phyloP scores from a whole-genome alignment of 345 rosid species.

The Toxicodendron radicans region DNA sequence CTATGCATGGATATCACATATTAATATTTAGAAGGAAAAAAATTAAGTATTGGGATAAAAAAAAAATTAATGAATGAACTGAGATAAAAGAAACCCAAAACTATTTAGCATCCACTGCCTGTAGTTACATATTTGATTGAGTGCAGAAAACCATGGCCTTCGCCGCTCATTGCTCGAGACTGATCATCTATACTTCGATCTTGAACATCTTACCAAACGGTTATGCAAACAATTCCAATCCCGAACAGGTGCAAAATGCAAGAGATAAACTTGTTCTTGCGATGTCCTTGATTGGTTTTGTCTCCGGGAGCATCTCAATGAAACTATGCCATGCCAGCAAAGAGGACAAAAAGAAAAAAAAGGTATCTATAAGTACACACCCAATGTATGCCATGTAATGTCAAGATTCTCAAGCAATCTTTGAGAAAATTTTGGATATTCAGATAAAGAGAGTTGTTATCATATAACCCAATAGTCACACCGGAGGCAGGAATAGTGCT shows the following conservation, averaged over 20 bases:
- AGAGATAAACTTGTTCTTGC: slow-evolving; percentile 75
- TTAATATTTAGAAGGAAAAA: slow-evolving; percentile 24
- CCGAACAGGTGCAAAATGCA: slow-evolving; percentile 50
- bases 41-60: not conserved
- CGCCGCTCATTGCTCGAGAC: slow-evolving; percentile 45
- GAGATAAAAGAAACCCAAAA: not conserved
- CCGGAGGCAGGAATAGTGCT: too few relatives aligned
- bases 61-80: too few relatives aligned
- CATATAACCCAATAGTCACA: too few relatives aligned
- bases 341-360: too few relatives aligned
- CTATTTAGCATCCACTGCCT: slow-evolving; percentile 58
- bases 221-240: too few relatives aligned
- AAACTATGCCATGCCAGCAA: slow-evolving; percentile 81
- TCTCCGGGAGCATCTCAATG: slow-evolving; percentile 66
- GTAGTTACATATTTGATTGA: slow-evolving; percentile 69
- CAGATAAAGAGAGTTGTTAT: too few relatives aligned
- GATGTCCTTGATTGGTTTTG: slow-evolving; percentile 40
- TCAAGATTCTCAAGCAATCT: too few relatives aligned
- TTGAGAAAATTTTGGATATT: too few relatives aligned
- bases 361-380: too few relatives aligned
- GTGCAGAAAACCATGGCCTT: slow-evolving; percentile 74
- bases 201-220: slow-evolving; percentile 47
- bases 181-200: slow-evolving; percentile 53
- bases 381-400: too few relatives aligned
- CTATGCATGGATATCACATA: too few relatives aligned